phyloP scores from a whole-genome alignment of 768 basidiomycete genomes.

The Boletus reticulatus region DNA sequence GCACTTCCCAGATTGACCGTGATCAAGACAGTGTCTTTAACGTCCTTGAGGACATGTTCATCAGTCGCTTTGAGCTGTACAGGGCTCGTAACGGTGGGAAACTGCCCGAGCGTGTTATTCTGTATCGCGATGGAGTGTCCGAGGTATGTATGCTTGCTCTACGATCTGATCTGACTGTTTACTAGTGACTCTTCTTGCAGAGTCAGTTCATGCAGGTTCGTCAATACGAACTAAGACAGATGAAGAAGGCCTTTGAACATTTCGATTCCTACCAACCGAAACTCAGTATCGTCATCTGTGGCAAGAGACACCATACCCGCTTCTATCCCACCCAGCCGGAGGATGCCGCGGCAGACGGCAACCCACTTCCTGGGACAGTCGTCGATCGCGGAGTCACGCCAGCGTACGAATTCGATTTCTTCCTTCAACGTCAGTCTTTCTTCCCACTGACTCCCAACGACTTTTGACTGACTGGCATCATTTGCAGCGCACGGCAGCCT shows the following conservation, averaged over 20 bases:
- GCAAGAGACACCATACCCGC: slow-evolving; percentile 55
- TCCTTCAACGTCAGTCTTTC: slow-evolving; percentile 41
- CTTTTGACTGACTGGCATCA: not conserved
- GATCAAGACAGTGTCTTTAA: slow-evolving; percentile 34
- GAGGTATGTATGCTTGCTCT: slow-evolving; percentile 46
- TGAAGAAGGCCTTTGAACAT: slow-evolving; percentile 39
- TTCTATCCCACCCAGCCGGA: slow-evolving; percentile 46
- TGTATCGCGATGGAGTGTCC: slow-evolving; percentile 73
- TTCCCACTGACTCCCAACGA: not conserved
- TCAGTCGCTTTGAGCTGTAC: slow-evolving; percentile 43
- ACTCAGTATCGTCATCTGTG: slow-evolving; percentile 53
- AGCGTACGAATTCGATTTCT: slow-evolving; percentile 55
- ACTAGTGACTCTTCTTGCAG: slow-evolving; percentile 16
- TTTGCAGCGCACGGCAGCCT: slow-evolving; percentile 40
- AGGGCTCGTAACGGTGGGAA: slow-evolving; percentile 28
- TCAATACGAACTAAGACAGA: slow-evolving; percentile 39
- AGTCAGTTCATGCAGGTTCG: slow-evolving; percentile 50
- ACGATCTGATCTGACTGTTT: not conserved
- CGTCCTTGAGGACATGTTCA: slow-evolving; percentile 44
- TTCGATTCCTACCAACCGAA: slow-evolving; percentile 44
- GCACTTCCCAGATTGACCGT: not conserved
- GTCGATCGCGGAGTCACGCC: slow-evolving; percentile 55
- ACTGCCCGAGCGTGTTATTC: slow-evolving; percentile 44
- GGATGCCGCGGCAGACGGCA: slow-evolving; percentile 43
- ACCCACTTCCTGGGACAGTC: slow-evolving; percentile 53